Evolutionary conservation across 257 asterid species (phyloP).

Genomic region (Solanum medicagineum): DNA sequence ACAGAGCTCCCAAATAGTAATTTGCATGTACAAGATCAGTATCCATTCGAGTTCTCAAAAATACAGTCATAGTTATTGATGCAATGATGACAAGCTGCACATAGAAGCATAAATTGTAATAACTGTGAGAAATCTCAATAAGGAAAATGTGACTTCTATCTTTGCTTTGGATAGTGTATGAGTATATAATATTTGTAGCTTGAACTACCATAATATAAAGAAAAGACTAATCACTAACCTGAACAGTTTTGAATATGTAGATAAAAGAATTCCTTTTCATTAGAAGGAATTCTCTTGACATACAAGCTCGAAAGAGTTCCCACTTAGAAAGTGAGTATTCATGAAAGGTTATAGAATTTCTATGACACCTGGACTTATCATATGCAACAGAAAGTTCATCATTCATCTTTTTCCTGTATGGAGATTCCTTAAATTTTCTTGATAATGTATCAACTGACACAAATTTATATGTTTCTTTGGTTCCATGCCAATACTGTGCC

Average conservation of each 20-base stretch:
- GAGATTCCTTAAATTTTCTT: conserved; percentile 24
- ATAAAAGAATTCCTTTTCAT: conserved; percentile 39
- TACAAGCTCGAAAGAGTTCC: conserved; percentile 31
- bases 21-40: conserved; percentile 32
- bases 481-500: conserved; percentile 35
- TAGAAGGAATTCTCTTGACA: conserved; percentile 43
- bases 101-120: background rate
- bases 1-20: conserved; percentile 41
- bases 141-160: background rate
- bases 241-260: conserved; percentile 31
- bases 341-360: conserved; percentile 20
- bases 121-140: background rate
- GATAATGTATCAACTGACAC: conserved; percentile 25
- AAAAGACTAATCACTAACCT: conserved; percentile 18
- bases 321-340: conserved; percentile 36
- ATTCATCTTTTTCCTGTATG: conserved; percentile 12
- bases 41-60: conserved; percentile 38
- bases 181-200: background rate
- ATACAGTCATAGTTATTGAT: conserved; percentile 35
- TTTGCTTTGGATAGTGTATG: background rate
- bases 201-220: background rate
- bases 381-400: conserved; percentile 24
- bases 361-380: conserved; percentile 29
- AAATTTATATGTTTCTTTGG: conserved; percentile 19
- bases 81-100: conserved; percentile 40